Percentiles rank a stretch among this genome's conserved stretches.
Conservation (phyloP, 176 grass and related monocot genomes). For the Avena insularis region DNA sequence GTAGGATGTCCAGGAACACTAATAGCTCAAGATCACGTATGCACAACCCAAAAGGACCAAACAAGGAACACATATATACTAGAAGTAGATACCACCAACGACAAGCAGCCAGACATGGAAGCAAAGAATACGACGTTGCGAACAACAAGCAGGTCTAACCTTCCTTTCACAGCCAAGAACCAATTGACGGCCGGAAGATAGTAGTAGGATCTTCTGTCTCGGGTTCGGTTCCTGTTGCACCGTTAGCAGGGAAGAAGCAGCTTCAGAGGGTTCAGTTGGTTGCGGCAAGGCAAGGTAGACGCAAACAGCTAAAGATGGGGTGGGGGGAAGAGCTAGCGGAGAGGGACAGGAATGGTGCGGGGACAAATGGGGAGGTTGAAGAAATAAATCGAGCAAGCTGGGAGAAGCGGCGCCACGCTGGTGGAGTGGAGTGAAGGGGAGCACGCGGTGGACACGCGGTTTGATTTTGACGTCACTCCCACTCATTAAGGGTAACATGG, state of each 20-base stretch:
- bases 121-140: not conserved
- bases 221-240: not conserved
- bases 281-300: not conserved
- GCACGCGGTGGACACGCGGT: constrained; percentile 30
- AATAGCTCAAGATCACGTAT: not conserved
- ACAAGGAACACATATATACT: not conserved
- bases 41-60: not conserved
- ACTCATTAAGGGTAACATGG: not conserved
- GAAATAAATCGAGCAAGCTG: constrained; percentile 23
- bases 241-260: not conserved
- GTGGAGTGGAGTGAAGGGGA: not conserved
- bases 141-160: constrained; percentile 2
- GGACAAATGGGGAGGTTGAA: constrained; percentile 20
- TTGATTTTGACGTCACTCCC: constrained; percentile 49
- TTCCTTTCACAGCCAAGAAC: constrained; percentile 8
- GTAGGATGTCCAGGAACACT: not conserved
- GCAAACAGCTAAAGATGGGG: constrained; percentile 6
- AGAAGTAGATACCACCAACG: no score
- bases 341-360: constrained; percentile 21
- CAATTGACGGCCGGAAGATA: constrained; percentile 9
- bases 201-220: not conserved
- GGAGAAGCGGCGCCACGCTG: constrained; percentile 1
- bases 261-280: not conserved
- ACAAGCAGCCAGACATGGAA: not conserved
- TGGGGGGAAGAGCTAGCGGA: not conserved